Base-by-base conservation (phyloP, 345 rosid genomes). In the Corymbia maculata region DNA sequence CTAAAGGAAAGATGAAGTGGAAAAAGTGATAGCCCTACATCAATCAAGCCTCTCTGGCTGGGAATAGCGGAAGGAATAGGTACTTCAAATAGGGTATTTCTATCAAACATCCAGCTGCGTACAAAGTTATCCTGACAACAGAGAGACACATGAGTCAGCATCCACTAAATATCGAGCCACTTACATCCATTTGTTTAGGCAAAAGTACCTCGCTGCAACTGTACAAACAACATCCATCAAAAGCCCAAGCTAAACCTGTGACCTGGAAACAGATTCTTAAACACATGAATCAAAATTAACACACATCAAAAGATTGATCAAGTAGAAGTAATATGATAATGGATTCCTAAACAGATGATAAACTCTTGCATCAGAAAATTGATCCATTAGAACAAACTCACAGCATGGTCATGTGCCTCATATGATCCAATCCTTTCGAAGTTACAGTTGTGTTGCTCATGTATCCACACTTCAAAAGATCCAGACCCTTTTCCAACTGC, bases 401-500 rank as follows among this genome's bases (percentile, higher is more conserved):
- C 99, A 80, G 91, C 94, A 88, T 92, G 96, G 89, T 90, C 97
- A 91, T 98, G 99, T 80, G 94, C 96, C 90, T 93, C 94, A 90
- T 87, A 90, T 87, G 93, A 90, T 70, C 94, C 93, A 59, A 89
- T 88, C 92, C 90, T 94, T 47, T 94, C 91, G 89, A 93, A 94
- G 89, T 90, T 92, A 91, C 87, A 86, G 88, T 88, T 53, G 87
- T 90, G 90, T 91, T 89, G 89, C 85, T 96, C 95, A 57, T 93
- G 93, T 44, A 88, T 91, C 99, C 99, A 97, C 51, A 96, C 94
- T 92, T 98, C 99, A 42, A 98, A 90, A 85, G 96, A 93, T 87
- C 99, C 99, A 80, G 99, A 98, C 91, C 95, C 97, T 93, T 92
- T 96, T 87, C 99, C 99, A 64, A 95, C 88, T 86, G 98, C 99